Evolutionary conservation across 768 basidiomycete species (phyloP).

Genomic region (Lyophyllum shimeji): DNA sequence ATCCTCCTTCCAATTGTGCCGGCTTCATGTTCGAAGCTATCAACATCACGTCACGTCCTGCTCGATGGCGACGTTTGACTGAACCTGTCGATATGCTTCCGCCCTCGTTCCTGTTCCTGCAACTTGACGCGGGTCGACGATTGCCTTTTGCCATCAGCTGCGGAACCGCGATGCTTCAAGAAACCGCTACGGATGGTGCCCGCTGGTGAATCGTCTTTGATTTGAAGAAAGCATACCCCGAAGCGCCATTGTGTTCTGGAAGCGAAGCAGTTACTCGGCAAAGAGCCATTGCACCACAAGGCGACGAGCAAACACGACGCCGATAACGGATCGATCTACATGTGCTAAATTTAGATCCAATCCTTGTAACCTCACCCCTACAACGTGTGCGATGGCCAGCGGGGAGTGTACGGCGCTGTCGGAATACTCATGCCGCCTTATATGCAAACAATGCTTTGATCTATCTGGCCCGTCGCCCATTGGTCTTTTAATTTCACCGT

Average conservation of each 20-base stretch:
- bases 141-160: no score
- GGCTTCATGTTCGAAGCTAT: background rate
- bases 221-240: no score
- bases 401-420: constrained; percentile 1
- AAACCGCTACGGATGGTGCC: no score
- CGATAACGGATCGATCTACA: background rate
- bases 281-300: background rate
- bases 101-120: background rate
- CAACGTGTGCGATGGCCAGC: constrained; percentile 7
- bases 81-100: background rate
- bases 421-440: constrained; percentile 2
- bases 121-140: background rate
- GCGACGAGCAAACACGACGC: no score
- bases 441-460: background rate
- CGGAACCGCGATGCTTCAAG: background rate
- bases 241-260: no score
- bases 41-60: background rate
- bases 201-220: no score
- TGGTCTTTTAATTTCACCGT: background rate
- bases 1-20: background rate
- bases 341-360: constrained; percentile 7
- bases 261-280: background rate
- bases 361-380: constrained; percentile 1
- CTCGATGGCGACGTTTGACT: background rate
- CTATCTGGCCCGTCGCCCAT: background rate